These are phyloP conservation scores for Calonectria pauciramosa DNA, from an alignment of 2,329 filamentous ascomycete genomes.

Conservation along the genomic window DNA sequence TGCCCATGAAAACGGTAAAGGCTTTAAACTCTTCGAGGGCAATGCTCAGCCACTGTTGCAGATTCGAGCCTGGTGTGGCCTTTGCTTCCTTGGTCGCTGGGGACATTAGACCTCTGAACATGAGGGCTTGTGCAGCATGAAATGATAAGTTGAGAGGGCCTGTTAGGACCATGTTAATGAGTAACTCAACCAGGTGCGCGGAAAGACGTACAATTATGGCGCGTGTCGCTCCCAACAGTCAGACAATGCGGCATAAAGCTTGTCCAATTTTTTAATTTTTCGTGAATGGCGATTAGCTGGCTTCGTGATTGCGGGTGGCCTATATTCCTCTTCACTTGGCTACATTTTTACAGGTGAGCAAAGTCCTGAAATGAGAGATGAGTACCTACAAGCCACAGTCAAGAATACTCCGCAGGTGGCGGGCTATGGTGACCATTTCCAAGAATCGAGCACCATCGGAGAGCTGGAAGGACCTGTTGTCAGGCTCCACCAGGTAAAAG, in stretches of 20 bases:
- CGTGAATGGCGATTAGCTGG: constrained; percentile 45
- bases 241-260: constrained; percentile 53
- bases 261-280: constrained; percentile 52
- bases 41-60: constrained; percentile 51
- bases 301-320: constrained; percentile 33
- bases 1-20: constrained; percentile 55
- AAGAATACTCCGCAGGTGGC: constrained; percentile 49
- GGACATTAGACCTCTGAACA: constrained; percentile 60
- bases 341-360: constrained; percentile 21
- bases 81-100: constrained; percentile 59
- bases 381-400: constrained; percentile 52
- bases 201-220: constrained; percentile 35
- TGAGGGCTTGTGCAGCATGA: constrained; percentile 57
- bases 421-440: constrained; percentile 50
- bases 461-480: constrained; percentile 49
- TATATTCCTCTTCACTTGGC: constrained; percentile 43
- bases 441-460: constrained; percentile 55
- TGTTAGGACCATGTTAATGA: constrained; percentile 1
- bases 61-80: constrained; percentile 50
- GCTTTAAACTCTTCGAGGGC: constrained; percentile 54
- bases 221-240: constrained; percentile 29
- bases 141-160: constrained; percentile 58
- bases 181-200: background rate
- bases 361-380: background rate
- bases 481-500: constrained; percentile 51